Evolutionary conservation across 2,329 filamentous ascomycete genomes (phyloP).

Genomic region (Anthostomella pinea): DNA sequence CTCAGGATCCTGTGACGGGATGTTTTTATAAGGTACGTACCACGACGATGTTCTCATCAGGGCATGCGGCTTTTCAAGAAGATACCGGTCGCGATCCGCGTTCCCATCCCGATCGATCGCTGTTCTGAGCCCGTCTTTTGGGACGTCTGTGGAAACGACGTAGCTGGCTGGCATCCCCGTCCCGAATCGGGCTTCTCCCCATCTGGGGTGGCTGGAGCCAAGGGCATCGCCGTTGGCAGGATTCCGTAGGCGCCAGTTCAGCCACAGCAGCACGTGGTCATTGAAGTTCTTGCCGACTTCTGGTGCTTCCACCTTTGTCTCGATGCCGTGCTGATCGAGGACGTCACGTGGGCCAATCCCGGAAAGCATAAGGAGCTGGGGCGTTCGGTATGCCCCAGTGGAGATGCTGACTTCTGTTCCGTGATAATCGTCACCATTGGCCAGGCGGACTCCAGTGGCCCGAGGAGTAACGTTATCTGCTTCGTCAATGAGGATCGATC

Average conservation of each 20-base stretch:
- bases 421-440: constrained; percentile 10
- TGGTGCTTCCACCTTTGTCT: constrained; percentile 13
- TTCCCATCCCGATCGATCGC: constrained; percentile 26
- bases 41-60: constrained; percentile 26
- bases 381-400: constrained; percentile 18
- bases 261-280: constrained; percentile 18
- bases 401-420: constrained; percentile 13
- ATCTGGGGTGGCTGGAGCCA: constrained; percentile 21
- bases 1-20: too few species aligned
- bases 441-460: constrained; percentile 13
- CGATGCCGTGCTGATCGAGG: constrained; percentile 14
- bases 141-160: constrained; percentile 16
- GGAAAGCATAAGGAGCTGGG: constrained; percentile 21
- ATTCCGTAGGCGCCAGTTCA: constrained; percentile 25
- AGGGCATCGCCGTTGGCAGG: constrained; percentile 22
- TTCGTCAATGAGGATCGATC: constrained; percentile 11
- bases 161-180: constrained; percentile 15
- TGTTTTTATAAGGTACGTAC: too few species aligned
- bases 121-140: constrained; percentile 8
- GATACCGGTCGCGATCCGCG: constrained; percentile 13
- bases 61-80: constrained; percentile 18
- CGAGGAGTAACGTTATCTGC: too few species aligned
- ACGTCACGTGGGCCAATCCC: constrained; percentile 16
- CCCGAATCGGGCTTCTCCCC: constrained; percentile 17
- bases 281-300: constrained; percentile 20